phyloP scores from a whole-genome alignment of 192 early-diverging fungal genomes.

The Ambispora gerdemannii region DNA sequence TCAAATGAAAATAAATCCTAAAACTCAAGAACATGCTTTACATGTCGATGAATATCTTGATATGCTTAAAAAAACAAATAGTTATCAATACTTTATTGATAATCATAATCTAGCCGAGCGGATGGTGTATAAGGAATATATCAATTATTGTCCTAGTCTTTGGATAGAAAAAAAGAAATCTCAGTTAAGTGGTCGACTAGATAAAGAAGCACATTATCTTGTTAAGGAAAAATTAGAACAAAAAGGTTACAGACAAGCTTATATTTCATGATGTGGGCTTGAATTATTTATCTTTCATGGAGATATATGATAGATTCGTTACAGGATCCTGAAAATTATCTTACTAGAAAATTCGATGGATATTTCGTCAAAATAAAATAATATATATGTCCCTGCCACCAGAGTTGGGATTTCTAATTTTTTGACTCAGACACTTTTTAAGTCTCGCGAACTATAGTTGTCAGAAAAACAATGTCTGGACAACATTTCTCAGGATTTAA shows the following conservation, averaged over 20 bases:
- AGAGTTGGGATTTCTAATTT: too few species aligned
- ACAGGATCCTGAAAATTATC: slow-evolving; percentile 22
- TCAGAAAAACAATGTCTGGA: too few species aligned
- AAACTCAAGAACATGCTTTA: slow-evolving; percentile 9
- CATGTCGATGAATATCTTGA: neutral
- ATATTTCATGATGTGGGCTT: slow-evolving; percentile 14
- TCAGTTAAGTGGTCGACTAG: neutral
- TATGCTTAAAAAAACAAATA: neutral
- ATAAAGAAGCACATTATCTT: slow-evolving; percentile 18
- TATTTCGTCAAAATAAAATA: too few species aligned
- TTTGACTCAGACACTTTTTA: too few species aligned
- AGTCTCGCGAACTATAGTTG: too few species aligned
- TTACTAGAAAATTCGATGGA: too few species aligned
- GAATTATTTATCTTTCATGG: slow-evolving; percentile 17
- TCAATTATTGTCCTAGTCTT: neutral
- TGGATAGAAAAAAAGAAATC: slow-evolving; percentile 11
- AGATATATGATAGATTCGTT: slow-evolving; percentile 17
- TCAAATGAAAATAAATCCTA: slow-evolving; percentile 6
- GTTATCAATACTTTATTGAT: neutral
- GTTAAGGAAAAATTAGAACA: slow-evolving; percentile 18
- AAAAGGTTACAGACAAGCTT: slow-evolving; percentile 18
- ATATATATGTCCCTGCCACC: too few species aligned
- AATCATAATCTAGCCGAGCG: neutral
- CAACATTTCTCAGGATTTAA: too few species aligned
- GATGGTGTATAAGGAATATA: slow-evolving; percentile 7